phyloP scores from a whole-genome alignment of 1,284 basidiomycete species.

The Trichosporon ovoides region DNA sequence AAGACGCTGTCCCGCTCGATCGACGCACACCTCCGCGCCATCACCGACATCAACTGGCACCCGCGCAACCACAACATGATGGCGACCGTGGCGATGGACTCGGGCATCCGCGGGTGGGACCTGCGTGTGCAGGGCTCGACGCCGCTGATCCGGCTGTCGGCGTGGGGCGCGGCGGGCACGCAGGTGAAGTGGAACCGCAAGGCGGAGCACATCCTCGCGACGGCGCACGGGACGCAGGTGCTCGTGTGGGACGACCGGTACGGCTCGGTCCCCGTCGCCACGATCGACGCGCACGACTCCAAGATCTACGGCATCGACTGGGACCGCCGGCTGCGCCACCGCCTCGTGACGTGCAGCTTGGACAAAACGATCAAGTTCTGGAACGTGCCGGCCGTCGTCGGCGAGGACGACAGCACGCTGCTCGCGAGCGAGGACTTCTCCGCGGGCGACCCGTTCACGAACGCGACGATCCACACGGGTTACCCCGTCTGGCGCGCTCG shows the following conservation, averaged over 20 bases:
- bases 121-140: slow-evolving; percentile 50
- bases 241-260: slow-evolving; percentile 55
- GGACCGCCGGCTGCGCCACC: slow-evolving; percentile 66
- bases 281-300: slow-evolving; percentile 70
- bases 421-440: slow-evolving; percentile 42
- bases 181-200: slow-evolving; percentile 94
- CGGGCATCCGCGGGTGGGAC: slow-evolving; percentile 66
- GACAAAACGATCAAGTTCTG: slow-evolving; percentile 88
- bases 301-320: slow-evolving; percentile 97
- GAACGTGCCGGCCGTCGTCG: slow-evolving; percentile 51
- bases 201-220: slow-evolving; percentile 77
- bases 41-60: slow-evolving; percentile 96
- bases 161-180: slow-evolving; percentile 55
- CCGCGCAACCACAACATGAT: slow-evolving; percentile 66
- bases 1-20: slow-evolving; percentile 73
- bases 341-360: slow-evolving; percentile 83
- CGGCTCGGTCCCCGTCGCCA: slow-evolving; percentile 74
- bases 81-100: slow-evolving; percentile 52
- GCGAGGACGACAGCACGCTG: slow-evolving; percentile 17
- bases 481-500: slow-evolving; percentile 95
- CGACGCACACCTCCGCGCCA: slow-evolving; percentile 81
- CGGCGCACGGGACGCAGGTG: slow-evolving; percentile 68
- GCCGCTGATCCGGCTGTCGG: slow-evolving; percentile 47
- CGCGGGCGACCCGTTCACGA: slow-evolving; percentile 36
- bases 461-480: slow-evolving; percentile 62